A percentile compares a stretch with the other conserved stretches of the same genome.
Evolutionary conservation across 768 basidiomycete genomes (phyloP).

Genomic region (Tulasnella sp.): DNA sequence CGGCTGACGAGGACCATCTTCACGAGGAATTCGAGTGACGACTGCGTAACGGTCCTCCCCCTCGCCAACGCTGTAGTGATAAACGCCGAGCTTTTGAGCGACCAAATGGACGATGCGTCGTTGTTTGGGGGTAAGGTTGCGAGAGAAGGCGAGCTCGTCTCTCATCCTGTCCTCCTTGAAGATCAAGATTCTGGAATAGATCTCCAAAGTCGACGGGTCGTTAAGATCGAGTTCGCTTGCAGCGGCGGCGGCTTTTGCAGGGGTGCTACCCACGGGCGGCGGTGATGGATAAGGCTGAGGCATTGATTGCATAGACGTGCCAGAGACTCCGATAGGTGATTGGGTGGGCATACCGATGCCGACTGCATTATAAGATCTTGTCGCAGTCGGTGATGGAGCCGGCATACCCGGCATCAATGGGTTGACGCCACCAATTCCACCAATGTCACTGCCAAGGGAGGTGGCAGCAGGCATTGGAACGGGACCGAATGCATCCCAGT

Average conservation of each 20-base stretch:
- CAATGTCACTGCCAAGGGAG: conserved; percentile 19
- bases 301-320: conserved; percentile 38
- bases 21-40: conserved; percentile 86
- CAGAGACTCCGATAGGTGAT: conserved; percentile 14
- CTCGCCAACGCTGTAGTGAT: conserved; percentile 90
- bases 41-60: conserved; percentile 93
- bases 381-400: conserved; percentile 24
- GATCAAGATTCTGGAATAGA: conserved; percentile 92
- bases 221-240: conserved; percentile 88
- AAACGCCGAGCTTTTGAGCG: conserved; percentile 94
- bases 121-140: conserved; percentile 80
- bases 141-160: conserved; percentile 96
- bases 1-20: conserved; percentile 41
- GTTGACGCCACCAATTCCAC: conserved; percentile 24
- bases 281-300: conserved; percentile 45
- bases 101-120: conserved; percentile 92
- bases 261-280: conserved; percentile 61
- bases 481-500: conserved; percentile 76
- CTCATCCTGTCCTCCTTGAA: conserved; percentile 99
- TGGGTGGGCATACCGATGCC: conserved; percentile 28
- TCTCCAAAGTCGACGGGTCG: conserved; percentile 93
- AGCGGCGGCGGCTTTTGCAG: conserved; percentile 63
- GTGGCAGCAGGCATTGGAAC: conserved; percentile 40
- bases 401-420: conserved; percentile 26
- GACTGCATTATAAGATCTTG: conserved; percentile 7